Evolutionary conservation across 257 asterid genomes (phyloP), one percentile per base, ranked within the genome.

Genomic region (Nicotiana noctiflora): DNA sequence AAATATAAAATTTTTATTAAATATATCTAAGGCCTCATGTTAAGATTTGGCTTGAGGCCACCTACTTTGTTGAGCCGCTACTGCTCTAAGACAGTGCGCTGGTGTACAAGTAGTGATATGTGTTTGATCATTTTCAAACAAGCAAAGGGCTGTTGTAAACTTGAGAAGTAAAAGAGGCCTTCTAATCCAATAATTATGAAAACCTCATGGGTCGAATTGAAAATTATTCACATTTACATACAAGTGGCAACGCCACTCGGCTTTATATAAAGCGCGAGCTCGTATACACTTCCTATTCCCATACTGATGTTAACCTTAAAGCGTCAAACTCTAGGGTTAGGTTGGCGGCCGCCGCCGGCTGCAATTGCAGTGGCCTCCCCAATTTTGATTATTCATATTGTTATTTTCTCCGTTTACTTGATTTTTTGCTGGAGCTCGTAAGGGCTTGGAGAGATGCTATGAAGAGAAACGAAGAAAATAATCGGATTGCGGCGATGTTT

Each of bases 201-300:
- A 70, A 70, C 34, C 4, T 44, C 21, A 70, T 2, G 77, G 77
- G 77, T 70, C 19, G 11, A 70, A 70, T 5, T 70, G 34, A 19
- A 68, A 40, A 44, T 19, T 19, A 12, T 19, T 40, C 21, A 44
- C 57, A 19, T 40, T 68, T 40, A 68, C 6, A 10, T 11, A 31
- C 1, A 12, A 67, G 29, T 34, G 53, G 27, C 52, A 34, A 66
- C 18, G 53, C 76, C 11, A 12, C 18, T 10, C 32, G 59, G 32
- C 14, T 10, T 70, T 72, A 49, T 72, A 46, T 72, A 72, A 49
- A 72, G 44, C 4, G 23, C 4, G 40, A 72, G 57, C 4, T 23
- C 23, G 0, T 2, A 0, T 0, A 0, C 0, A 0, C 0, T 5
- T 0, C 1, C 0, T 0, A 4, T 11, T 55, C 3, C 61, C 17